Base-by-base conservation (phyloP, 208 protist genomes). In the Jaenimonas drosophilae region DNA sequence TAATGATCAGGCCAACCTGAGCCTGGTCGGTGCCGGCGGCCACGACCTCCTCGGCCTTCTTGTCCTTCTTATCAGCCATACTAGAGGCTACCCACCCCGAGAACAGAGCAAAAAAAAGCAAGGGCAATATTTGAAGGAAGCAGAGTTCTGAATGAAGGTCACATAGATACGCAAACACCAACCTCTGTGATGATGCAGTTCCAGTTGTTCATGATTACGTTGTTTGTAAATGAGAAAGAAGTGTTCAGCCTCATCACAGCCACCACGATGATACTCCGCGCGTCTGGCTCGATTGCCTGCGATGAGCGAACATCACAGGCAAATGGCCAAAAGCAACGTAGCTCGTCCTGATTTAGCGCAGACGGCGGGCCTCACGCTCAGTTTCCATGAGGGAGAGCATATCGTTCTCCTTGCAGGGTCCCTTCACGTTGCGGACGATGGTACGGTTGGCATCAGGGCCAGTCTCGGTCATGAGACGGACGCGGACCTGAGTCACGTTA, bases 351-450 rank as follows among this genome's bases (percentile, higher is more conserved):
- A 42, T 53, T 97, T 98, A 99, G 59, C 97, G 87, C 25, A 99
- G 88, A 58, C 98, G 96, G 59, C 98, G 88, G 34, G 98, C 98
- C 81, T 99, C 98, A 87, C 98, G 93, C 84, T 99, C 98, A 48
- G 97, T 98, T 73, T 99, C 98, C 72, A 99, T 95, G 33, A 99
- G 94, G 29, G 92, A 89, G 32, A 99, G 91, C 77, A 99, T 97
- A 75, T 99, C 98, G 52, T 90, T 93, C 53, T 97, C 89, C 60
- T 97, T 94, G 58, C 98, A 96, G 42, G 98, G 97, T 42, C 97
- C 98, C 76, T 99, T 99, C 59, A 99, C 97, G 78, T 99, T 99
- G 67, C 98, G 94, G 66, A 99, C 87, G 64, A 99, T 98, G 5
- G 76, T 88, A 57, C 98, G 88, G 72, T 87, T 88, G 39, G 76